These are phyloP conservation scores for Colletotrichum spinosum DNA, from an alignment of 2,329 filamentous ascomycete species.

Conservation along the genomic window DNA sequence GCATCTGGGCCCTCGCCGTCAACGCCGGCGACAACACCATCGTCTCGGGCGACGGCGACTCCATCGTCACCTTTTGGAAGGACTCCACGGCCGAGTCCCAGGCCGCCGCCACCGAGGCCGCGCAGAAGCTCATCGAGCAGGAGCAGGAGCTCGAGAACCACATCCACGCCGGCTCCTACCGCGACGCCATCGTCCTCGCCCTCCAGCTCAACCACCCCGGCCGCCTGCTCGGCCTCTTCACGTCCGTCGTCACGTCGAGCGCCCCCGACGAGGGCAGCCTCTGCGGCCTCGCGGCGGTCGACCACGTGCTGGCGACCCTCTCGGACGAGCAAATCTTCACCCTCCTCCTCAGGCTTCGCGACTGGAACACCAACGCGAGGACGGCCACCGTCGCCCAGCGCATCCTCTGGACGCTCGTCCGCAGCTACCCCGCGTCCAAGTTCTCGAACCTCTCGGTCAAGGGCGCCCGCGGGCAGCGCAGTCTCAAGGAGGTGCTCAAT, in stretches of 20 bases:
- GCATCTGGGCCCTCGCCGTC: constrained; percentile 90
- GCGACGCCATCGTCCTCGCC: constrained; percentile 91
- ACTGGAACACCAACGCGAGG: constrained; percentile 97
- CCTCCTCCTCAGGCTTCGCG: constrained; percentile 83
- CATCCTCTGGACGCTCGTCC: constrained; percentile 82
- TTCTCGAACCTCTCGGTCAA: constrained; percentile 77
- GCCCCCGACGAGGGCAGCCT: constrained; percentile 72
- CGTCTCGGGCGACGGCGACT: constrained; percentile 92
- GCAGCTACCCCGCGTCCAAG: constrained; percentile 82
- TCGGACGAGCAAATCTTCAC: constrained; percentile 88
- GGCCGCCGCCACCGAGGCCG: constrained; percentile 77
- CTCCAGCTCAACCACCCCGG: constrained; percentile 95
- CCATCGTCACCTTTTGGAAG: constrained; percentile 93
- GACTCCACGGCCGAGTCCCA: constrained; percentile 89
- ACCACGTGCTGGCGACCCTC: constrained; percentile 83
- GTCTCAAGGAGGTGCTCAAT: constrained; percentile 85
- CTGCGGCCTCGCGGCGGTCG: constrained; percentile 76
- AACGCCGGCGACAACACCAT: constrained; percentile 77
- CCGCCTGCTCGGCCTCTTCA: constrained; percentile 86
- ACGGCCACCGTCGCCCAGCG: constrained; percentile 88
- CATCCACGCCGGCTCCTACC: constrained; percentile 87
- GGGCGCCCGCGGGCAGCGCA: constrained; percentile 69
- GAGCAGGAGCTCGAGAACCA: constrained; percentile 96
- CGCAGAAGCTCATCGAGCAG: constrained; percentile 86
- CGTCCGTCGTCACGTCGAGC: constrained; percentile 75